Base-by-base conservation (phyloP, 2,329 filamentous ascomycete species). In the Alternaria sp. region DNA sequence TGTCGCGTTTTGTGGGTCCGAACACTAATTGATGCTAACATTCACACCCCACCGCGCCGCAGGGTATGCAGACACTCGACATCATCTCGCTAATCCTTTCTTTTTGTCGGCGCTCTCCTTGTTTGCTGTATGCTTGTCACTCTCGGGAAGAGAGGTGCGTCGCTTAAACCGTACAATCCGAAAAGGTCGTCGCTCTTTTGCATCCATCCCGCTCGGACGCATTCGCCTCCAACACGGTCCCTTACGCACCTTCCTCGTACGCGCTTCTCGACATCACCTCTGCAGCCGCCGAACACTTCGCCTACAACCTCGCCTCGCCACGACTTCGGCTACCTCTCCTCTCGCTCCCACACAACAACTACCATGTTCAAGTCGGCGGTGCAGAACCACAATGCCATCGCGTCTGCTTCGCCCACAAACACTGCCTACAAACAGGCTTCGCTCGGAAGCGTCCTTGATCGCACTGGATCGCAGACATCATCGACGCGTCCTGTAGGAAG, bases 321-420 rank as follows among this genome's bases (percentile, higher is more conserved):
- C 11, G 51, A 49, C 62, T 66, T 62, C 63, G 53, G 64, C 43
- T 63, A 67, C 57, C 65, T 70, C 52, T 42, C 57, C 16, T 47
- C 62, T 26, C 71, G 61, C 41, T 66, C 64, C 26, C 64, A 68
- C 47, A 63, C 65, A 7, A 61, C 65, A 3, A 34, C 61, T 26
- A 62, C 63, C 38, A 78, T 83, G 81, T 74, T 83, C 56, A 75
- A 77, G 51, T 69, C 76, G 47, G 81, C 81, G 22, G 68, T 81
- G 22, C 72, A 80, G 55, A 74, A 71, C 32, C 77, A 81, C 63
- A 70, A 80, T 59, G 70, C 78, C 55, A 68, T 75, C 61, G 65
- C 62, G 46, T 59, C 63, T 36, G 65, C 67, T 9, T 70, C 74
- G 30, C 64, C 69, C 12, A 64, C 65, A 57, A 75, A 65, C 39